These are phyloP conservation scores for Beauveria sp. DNA, from an alignment of 2,329 filamentous ascomycete species.

Conservation along the genomic window DNA sequence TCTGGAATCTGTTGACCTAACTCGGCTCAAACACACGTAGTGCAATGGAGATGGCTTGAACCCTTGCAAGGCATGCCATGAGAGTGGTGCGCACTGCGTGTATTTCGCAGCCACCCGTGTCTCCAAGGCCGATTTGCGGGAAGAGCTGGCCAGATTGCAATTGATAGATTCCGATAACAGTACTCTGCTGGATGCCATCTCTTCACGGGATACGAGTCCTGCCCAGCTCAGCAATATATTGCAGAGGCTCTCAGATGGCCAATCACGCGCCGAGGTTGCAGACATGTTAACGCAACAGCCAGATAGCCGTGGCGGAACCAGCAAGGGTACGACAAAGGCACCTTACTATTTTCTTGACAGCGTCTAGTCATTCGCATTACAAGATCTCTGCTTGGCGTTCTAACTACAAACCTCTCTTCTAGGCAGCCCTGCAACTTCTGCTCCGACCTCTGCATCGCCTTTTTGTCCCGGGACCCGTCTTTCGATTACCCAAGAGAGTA, in stretches of 20 bases:
- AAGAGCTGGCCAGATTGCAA: not conserved
- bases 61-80: conserved; percentile 1
- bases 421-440: not conserved
- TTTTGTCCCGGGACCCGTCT: not conserved
- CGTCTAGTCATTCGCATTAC: not conserved
- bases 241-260: not conserved
- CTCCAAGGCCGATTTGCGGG: conserved; percentile 5
- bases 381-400: not conserved
- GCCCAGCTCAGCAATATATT: not conserved
- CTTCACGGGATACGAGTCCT: not conserved
- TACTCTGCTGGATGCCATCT: not conserved
- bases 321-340: not conserved
- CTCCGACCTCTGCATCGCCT: not conserved
- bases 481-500: not conserved
- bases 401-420: not conserved
- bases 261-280: not conserved
- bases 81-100: not conserved
- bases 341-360: not conserved
- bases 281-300: not conserved
- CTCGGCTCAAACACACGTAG: not conserved
- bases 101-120: not conserved
- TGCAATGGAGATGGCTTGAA: conserved; percentile 1
- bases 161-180: not conserved
- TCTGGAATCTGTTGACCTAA: too few species aligned
- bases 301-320: not conserved